Evolutionary conservation across 2,329 filamentous ascomycete species (phyloP).

Genomic region (Colletotrichum sp.): DNA sequence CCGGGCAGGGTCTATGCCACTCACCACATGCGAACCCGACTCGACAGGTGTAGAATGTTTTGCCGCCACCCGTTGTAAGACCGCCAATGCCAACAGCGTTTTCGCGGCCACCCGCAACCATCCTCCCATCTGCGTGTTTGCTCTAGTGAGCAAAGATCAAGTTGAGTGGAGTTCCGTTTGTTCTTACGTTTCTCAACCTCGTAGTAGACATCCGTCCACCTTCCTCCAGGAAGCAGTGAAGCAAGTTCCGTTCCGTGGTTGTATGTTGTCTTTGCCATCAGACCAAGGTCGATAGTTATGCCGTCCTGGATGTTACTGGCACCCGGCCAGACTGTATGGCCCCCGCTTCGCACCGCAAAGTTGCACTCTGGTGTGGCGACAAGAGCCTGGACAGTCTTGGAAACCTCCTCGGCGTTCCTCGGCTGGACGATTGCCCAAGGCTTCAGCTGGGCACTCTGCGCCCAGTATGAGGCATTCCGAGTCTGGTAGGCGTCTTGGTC

Average conservation of each 20-base stretch:
- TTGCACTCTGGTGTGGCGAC: neutral
- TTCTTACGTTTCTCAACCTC: neutral
- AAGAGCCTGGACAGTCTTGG: conserved; percentile 5
- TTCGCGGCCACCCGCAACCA: neutral
- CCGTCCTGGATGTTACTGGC: conserved; percentile 45
- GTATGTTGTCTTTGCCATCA: neutral
- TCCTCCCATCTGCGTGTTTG: neutral
- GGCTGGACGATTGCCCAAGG: conserved; percentile 31
- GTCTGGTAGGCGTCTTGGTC: neutral
- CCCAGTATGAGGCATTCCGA: neutral
- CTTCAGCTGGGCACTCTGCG: neutral
- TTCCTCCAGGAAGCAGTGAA: neutral
- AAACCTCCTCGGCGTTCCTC: conserved; percentile 24
- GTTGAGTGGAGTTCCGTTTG: neutral
- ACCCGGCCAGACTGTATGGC: neutral
- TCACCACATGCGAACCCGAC: conserved; percentile 25
- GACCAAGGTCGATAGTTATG: conserved; percentile 42
- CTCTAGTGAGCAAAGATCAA: neutral
- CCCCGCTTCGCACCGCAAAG: neutral
- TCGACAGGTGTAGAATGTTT: conserved; percentile 18
- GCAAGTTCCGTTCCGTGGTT: neutral
- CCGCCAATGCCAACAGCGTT: conserved; percentile 31
- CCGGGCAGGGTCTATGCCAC: neutral
- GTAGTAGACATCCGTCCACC: neutral
- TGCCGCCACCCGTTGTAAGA: conserved; percentile 30